These are phyloP conservation scores for Crotalaria pallida DNA, from an alignment of 306 rosid genomes.

Conservation along the genomic window DNA sequence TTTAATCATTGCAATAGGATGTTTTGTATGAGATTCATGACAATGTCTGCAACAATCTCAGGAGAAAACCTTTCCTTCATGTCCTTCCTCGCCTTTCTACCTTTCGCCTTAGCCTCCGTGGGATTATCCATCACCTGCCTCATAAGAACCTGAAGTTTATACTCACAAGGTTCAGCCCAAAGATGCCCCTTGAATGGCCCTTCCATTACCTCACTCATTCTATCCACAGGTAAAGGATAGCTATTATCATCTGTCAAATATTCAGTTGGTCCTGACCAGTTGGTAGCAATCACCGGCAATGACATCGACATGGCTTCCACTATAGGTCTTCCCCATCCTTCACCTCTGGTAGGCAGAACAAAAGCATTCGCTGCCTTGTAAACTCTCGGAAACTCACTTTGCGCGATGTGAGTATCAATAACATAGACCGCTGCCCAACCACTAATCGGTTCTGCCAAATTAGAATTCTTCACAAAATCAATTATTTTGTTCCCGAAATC, in stretches of 20 bases:
- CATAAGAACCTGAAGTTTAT: constrained; percentile 49
- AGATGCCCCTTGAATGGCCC: constrained; percentile 82
- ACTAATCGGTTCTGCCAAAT: constrained; percentile 34
- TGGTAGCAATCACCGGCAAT: constrained; percentile 67
- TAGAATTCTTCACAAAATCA: constrained; percentile 58
- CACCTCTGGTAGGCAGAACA: constrained; percentile 85
- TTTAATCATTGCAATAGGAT: constrained; percentile 23
- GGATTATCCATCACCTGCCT: constrained; percentile 45
- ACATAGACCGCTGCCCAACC: constrained; percentile 75
- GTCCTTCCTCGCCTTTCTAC: constrained; percentile 62
- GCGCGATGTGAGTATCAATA: constrained; percentile 65
- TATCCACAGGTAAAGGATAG: constrained; percentile 57
- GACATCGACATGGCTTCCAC: constrained; percentile 95
- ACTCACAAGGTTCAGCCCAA: constrained; percentile 80
- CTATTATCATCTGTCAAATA: constrained; percentile 64
- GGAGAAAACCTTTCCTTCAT: constrained; percentile 64
- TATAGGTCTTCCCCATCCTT: constrained; percentile 89
- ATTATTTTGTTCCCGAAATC: constrained; percentile 71
- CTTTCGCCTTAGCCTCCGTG: constrained; percentile 56
- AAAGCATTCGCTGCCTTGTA: constrained; percentile 77
- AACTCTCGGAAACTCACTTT: constrained; percentile 51
- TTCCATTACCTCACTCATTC: constrained; percentile 64
- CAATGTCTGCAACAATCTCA: constrained; percentile 54
- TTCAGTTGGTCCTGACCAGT: constrained; percentile 91
- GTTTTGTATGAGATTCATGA: constrained; percentile 34